These are phyloP conservation scores for Rhizodiscina lignyota DNA, from an alignment of 495 filamentous ascomycete species.

Conservation along the genomic window DNA sequence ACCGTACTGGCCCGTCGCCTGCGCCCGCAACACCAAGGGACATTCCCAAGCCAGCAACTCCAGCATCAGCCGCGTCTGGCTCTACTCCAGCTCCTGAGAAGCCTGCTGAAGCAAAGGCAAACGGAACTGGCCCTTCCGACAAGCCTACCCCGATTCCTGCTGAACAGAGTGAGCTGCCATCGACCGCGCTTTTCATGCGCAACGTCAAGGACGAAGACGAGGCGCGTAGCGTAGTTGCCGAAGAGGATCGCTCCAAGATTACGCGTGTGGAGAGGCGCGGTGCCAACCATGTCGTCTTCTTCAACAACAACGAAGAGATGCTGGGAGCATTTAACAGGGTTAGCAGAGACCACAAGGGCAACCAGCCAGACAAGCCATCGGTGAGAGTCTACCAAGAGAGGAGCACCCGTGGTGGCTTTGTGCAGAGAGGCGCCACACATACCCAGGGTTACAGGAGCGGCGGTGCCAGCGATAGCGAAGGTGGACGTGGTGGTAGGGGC, in stretches of 20 bases:
- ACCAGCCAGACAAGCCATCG: conserved; percentile 51
- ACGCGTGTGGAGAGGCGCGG: conserved; percentile 58
- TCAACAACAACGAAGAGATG: conserved; percentile 59
- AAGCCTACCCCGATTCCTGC: conserved; percentile 9
- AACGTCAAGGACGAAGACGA: conserved; percentile 63
- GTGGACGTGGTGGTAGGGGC: conserved; percentile 46
- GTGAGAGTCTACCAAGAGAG: conserved; percentile 67
- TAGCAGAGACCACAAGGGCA: conserved; percentile 56
- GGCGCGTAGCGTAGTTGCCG: conserved; percentile 57
- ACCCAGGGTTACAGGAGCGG: conserved; percentile 28
- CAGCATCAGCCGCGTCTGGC: conserved; percentile 26
- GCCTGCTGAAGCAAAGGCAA: conserved; percentile 20
- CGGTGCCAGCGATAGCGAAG: conserved; percentile 63
- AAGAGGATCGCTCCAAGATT: conserved; percentile 70
- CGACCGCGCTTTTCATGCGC: conserved; percentile 70
- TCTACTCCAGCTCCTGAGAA: conserved; percentile 16
- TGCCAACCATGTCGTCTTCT: conserved; percentile 65
- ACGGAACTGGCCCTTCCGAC: conserved; percentile 20
- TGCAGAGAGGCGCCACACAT: too few relatives aligned
- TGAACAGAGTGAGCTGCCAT: conserved; percentile 9
- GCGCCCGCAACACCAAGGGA: conserved; percentile 29
- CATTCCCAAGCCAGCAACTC: conserved; percentile 33
- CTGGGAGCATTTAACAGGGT: conserved; percentile 56
- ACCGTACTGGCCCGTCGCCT: conserved; percentile 26
- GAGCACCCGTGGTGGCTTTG: too few relatives aligned